Evolutionary conservation across 306 rosid species (phyloP).

Genomic region (Fragaria vesca): DNA sequence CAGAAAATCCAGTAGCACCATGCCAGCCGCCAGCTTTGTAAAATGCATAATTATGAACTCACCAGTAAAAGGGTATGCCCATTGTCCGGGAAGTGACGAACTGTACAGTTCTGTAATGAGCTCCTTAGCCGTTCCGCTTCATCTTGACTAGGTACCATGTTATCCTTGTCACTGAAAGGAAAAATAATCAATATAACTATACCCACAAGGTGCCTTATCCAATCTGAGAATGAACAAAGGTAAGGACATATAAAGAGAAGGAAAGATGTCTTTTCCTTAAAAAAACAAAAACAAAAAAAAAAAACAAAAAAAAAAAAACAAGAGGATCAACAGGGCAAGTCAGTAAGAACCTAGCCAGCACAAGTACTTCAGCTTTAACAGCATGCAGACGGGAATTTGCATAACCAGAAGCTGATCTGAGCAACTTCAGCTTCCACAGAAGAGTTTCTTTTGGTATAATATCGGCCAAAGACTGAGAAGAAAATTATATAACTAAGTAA

Average conservation of each 20-base stretch:
- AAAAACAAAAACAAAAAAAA: not conserved
- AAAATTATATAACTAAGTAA: not conserved
- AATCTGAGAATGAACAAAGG: not conserved
- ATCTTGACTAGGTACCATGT: slow-evolving; percentile 80
- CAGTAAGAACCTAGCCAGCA: slow-evolving; percentile 74
- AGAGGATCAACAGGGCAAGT: not conserved
- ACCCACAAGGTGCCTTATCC: not conserved
- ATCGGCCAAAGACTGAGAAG: slow-evolving; percentile 56
- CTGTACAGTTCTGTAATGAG: slow-evolving; percentile 53
- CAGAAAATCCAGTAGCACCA: not conserved
- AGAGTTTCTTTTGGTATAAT: slow-evolving; percentile 76
- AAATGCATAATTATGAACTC: slow-evolving; percentile 24
- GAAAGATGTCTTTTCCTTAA: not conserved
- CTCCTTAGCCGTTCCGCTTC: slow-evolving; percentile 69
- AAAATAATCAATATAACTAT: not conserved
- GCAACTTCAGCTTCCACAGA: slow-evolving; percentile 93
- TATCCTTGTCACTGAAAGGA: slow-evolving; percentile 75
- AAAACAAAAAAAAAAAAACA: too few species aligned
- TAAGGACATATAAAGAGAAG: not conserved
- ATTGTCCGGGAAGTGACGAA: slow-evolving; percentile 66
- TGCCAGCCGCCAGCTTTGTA: not conserved
- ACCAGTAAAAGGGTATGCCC: slow-evolving; percentile 97
- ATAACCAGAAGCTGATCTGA: slow-evolving; percentile 84
- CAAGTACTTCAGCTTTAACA: slow-evolving; percentile 89
- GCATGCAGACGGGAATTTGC: slow-evolving; percentile 96